Evolutionary conservation across 495 filamentous ascomycete species (phyloP).

Genomic region (Hypoxylon fuscum): DNA sequence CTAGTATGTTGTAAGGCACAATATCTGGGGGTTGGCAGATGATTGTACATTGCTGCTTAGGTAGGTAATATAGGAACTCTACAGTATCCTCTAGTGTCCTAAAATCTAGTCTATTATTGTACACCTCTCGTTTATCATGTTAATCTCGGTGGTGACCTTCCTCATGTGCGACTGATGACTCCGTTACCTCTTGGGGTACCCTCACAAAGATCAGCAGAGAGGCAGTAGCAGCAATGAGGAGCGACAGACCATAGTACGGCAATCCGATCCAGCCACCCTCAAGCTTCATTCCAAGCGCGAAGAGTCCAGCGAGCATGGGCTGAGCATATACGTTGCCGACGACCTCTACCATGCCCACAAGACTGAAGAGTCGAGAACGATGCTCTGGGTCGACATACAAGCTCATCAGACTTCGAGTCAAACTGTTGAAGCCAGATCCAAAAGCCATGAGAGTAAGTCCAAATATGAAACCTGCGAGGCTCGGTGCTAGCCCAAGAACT

Average conservation of each 20-base stretch:
- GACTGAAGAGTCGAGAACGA: conserved; percentile 65
- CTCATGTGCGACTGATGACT: conserved; percentile 2
- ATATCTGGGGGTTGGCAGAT: too few relatives aligned
- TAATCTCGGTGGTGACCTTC: neutral
- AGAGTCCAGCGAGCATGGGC: conserved; percentile 46
- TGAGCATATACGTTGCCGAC: conserved; percentile 63
- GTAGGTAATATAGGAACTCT: too few relatives aligned
- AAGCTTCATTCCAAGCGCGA: conserved; percentile 42
- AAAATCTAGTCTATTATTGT: too few relatives aligned
- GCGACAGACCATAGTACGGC: conserved; percentile 41
- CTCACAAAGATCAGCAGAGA: conserved; percentile 39
- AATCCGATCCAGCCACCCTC: conserved; percentile 46
- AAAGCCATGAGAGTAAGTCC: conserved; percentile 47
- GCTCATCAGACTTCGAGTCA: conserved; percentile 61
- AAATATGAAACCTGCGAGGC: conserved; percentile 35
- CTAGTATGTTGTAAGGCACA: too few relatives aligned
- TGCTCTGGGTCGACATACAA: conserved; percentile 63
- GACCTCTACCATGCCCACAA: conserved; percentile 65
- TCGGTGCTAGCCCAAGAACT: conserved; percentile 39
- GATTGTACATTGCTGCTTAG: too few relatives aligned
- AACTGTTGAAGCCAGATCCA: conserved; percentile 33
- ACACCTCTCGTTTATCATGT: too few relatives aligned
- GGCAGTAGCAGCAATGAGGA: conserved; percentile 23
- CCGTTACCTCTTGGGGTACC: conserved; percentile 24
- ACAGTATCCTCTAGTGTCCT: too few relatives aligned